A percentile compares a stretch with the other conserved stretches of the same genome.
These are phyloP conservation scores for Nitzschia sp. DNA, from an alignment of 108 stramenopile genomes.

Conservation along the genomic window DNA sequence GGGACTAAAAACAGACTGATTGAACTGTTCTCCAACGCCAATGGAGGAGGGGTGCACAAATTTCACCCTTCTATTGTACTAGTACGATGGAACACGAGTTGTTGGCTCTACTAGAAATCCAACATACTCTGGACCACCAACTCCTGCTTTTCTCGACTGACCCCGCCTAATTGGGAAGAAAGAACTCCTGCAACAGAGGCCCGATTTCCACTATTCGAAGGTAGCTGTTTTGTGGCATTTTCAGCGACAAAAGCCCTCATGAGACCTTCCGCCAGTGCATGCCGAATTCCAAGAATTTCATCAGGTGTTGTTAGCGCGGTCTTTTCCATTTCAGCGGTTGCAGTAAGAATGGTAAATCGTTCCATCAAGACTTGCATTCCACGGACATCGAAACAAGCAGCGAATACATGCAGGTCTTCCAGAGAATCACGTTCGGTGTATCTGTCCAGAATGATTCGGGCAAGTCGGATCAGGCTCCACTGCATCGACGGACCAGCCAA, in stretches of 20 bases:
- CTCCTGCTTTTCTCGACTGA: slow-evolving; percentile 38
- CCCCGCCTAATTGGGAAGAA: slow-evolving; percentile 20
- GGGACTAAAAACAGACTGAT: too few species aligned
- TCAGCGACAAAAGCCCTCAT: slow-evolving; percentile 61
- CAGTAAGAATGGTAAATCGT: slow-evolving; percentile 35
- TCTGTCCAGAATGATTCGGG: slow-evolving; percentile 39
- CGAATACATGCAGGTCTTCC: slow-evolving; percentile 35
- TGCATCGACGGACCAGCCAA: slow-evolving; percentile 56
- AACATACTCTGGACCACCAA: slow-evolving; percentile 31
- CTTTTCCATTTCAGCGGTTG: slow-evolving; percentile 32
- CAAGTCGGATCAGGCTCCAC: slow-evolving; percentile 50
- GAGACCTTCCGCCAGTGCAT: slow-evolving; percentile 59
- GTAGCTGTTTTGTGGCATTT: slow-evolving; percentile 32
- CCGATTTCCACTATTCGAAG: slow-evolving; percentile 1
- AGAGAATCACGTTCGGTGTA: slow-evolving; percentile 26
- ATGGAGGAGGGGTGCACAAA: too few species aligned
- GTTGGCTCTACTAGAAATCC: slow-evolving; percentile 9
- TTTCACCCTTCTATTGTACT: too few species aligned
- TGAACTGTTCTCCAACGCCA: too few species aligned
- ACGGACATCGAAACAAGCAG: slow-evolving; percentile 53
- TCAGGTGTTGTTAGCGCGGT: not conserved
- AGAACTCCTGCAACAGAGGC: slow-evolving; percentile 20
- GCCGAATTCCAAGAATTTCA: slow-evolving; percentile 35
- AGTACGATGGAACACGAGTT: too few species aligned
- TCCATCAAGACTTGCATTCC: slow-evolving; percentile 72